Evolutionary conservation across 495 filamentous ascomycete genomes (phyloP).

Genomic region (Friedmanniomyces endolithicus): DNA sequence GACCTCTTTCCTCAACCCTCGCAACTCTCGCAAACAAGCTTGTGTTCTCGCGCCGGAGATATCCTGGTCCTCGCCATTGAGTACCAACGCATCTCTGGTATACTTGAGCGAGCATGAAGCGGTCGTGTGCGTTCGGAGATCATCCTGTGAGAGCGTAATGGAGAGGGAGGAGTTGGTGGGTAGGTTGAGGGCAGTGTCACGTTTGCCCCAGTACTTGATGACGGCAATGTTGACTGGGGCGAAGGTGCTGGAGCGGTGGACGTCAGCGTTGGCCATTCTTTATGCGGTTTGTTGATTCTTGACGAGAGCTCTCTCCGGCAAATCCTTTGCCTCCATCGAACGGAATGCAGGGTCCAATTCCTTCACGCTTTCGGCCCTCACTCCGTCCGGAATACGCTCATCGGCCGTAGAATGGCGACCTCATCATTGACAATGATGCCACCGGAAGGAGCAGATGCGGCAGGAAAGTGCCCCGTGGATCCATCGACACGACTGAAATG

Average conservation of each 20-base stretch:
- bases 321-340: too few relatives aligned
- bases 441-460: slow-evolving; percentile 21
- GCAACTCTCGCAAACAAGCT: slow-evolving; percentile 79
- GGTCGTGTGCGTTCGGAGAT: slow-evolving; percentile 90
- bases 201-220: slow-evolving; percentile 99
- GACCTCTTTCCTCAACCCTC: slow-evolving; percentile 57
- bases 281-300: background rate
- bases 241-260: slow-evolving; percentile 88
- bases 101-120: slow-evolving; percentile 77
- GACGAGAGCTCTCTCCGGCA: background rate
- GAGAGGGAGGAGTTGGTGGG: slow-evolving; percentile 95
- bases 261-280: slow-evolving; percentile 37
- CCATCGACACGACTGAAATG: slow-evolving; percentile 73
- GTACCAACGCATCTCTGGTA: slow-evolving; percentile 61
- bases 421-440: too few relatives aligned
- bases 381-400: too few relatives aligned
- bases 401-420: too few relatives aligned
- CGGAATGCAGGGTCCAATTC: too few relatives aligned
- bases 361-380: too few relatives aligned
- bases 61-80: slow-evolving; percentile 75
- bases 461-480: slow-evolving; percentile 68
- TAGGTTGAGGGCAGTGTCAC: slow-evolving; percentile 80
- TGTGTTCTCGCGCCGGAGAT: slow-evolving; percentile 77
- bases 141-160: slow-evolving; percentile 85
- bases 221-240: slow-evolving; percentile 98